These are phyloP conservation scores for Grosmannia huntii DNA, from an alignment of 2,329 filamentous ascomycete genomes.

Conservation along the genomic window DNA sequence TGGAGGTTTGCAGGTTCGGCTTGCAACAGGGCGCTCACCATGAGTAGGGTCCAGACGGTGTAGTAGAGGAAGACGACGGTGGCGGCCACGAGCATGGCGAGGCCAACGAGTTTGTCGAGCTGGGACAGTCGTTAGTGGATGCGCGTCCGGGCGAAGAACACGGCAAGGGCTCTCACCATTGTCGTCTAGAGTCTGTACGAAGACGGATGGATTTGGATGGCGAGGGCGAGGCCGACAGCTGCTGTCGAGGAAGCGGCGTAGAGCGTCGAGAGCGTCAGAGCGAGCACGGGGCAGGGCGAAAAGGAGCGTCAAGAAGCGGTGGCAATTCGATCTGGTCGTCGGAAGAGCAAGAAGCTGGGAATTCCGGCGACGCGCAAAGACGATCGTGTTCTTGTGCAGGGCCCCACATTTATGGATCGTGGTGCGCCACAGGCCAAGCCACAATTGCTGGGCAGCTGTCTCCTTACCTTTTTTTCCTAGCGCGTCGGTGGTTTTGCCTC, in stretches of 20 bases:
- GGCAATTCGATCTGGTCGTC: background rate
- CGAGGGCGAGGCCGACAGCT: background rate
- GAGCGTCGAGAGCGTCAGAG: background rate
- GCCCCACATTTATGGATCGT: background rate
- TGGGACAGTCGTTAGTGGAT: conserved; percentile 24
- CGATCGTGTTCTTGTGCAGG: conserved; percentile 1
- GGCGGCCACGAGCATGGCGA: conserved; percentile 56
- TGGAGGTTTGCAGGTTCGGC: too few species aligned
- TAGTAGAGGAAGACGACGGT: conserved; percentile 69
- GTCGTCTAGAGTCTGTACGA: conserved; percentile 1
- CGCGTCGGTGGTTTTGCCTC: background rate
- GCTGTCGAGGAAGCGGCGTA: background rate
- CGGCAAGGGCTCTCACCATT: conserved; percentile 13
- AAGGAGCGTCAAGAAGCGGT: background rate
- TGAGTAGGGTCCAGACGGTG: conserved; percentile 92
- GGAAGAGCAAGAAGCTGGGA: background rate
- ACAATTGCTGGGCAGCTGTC: background rate
- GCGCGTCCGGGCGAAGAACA: background rate
- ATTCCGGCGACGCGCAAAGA: background rate
- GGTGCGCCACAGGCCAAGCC: background rate
- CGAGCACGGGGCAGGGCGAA: background rate
- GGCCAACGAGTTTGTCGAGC: conserved; percentile 74
- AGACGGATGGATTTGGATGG: background rate
- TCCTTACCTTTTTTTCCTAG: background rate
- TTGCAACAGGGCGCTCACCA: too few species aligned